phyloP scores from a whole-genome alignment of 805 yeast genomes.

The Myxozyma lipomycoides region DNA sequence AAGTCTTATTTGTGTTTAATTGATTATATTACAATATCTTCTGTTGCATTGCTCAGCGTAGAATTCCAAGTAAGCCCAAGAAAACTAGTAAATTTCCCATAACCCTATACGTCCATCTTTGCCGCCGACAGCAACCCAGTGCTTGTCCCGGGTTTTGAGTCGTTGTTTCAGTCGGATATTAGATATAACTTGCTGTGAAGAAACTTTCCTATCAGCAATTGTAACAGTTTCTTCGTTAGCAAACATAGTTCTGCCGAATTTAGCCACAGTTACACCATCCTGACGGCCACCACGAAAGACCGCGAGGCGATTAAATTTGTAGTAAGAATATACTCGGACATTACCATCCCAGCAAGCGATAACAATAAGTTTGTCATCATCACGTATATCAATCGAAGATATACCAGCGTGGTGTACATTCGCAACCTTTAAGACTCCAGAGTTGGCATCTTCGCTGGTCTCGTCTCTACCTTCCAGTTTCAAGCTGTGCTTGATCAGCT shows the following conservation, averaged over 20 bases:
- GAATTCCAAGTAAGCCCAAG: neutral
- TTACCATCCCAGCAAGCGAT: conserved; percentile 44
- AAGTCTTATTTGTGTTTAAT: too few relatives aligned
- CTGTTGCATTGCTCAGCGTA: neutral
- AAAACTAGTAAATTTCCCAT: conserved; percentile 33
- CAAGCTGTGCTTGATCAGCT: conserved; percentile 33
- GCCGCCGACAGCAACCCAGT: conserved; percentile 48
- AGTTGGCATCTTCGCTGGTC: conserved; percentile 2
- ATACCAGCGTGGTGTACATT: conserved; percentile 35
- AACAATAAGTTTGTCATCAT: conserved; percentile 30
- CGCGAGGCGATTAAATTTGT: conserved; percentile 34
- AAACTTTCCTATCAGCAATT: neutral
- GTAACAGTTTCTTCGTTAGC: neutral
- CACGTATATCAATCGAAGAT: conserved; percentile 30
- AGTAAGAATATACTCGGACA: conserved; percentile 35
- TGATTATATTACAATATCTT: too few relatives aligned
- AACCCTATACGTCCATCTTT: conserved; percentile 53
- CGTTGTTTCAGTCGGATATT: conserved; percentile 4
- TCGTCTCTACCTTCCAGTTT: neutral
- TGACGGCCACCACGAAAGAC: conserved; percentile 35
- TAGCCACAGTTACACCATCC: conserved; percentile 33
- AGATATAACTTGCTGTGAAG: neutral
- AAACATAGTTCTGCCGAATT: conserved; percentile 20
- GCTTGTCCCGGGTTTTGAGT: conserved; percentile 7
- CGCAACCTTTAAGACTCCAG: conserved; percentile 2